Evolutionary conservation across 2,329 filamentous ascomycete genomes (phyloP), one percentile per base, ranked within the genome.

Genomic region (Aureobasidium sp.): DNA sequence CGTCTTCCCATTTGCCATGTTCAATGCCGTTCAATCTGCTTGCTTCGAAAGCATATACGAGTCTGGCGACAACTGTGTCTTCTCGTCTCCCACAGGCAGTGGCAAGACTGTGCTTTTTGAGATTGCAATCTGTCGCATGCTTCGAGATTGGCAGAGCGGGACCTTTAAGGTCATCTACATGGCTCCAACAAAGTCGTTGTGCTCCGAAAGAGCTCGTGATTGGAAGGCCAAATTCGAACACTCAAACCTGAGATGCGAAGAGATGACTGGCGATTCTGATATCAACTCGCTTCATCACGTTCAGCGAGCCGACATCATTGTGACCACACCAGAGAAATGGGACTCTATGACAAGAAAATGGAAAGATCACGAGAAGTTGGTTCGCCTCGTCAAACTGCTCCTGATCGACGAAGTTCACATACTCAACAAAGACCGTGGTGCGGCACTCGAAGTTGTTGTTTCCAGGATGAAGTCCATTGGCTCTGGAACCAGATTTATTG

Each of bases 301-400:
- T 6, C 85, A 90, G 62, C 83, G 79, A 65, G 89, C 89, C 3
- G 86, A 85, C 49, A 89, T 95, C 64, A 93, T 95, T 65, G 81
- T 95, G 63, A 94, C 90, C 0, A 95, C 90, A 0, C 90, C 90
- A 0, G 90, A 95, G 72, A 95, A 95, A 69, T 95, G 90, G 90
- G 90, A 95, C 69, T 93, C 89, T 62, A 86, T 94, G 70, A 95
- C 90, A 0, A 80, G 90, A 19, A 92, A 90, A 69, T 95, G 90
- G 90, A 84, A 86, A 66, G 90, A 95, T 66, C 87, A 95, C 67
- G 80, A 81, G 57, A 87, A 80, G 64, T 75, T 95, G 19, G 83
- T 95, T 73, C 82, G 86, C 61, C 78, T 92, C 63, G 83, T 95
- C 47, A 88, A 87, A 62, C 75, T 95, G 0, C 90, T 94, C 63